Evolutionary conservation across 768 basidiomycete genomes (phyloP).

Genomic region (Naganishia randhawae): DNA sequence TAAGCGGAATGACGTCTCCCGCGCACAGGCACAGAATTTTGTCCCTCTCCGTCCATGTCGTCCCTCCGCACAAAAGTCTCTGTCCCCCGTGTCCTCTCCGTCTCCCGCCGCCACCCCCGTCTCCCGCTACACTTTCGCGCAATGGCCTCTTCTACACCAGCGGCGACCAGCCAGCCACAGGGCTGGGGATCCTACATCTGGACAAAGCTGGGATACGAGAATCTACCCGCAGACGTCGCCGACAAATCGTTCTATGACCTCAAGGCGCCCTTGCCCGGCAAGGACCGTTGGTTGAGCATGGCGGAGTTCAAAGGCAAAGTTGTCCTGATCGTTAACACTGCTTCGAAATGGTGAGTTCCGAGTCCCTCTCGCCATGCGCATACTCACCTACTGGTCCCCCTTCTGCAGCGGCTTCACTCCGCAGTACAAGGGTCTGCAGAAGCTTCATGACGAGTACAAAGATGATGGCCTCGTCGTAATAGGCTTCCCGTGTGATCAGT

Average conservation of each 20-base stretch:
- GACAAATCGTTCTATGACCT: conserved; percentile 47
- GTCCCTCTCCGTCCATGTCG: too few relatives aligned
- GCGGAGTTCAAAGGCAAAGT: conserved; percentile 49
- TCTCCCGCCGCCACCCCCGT: not conserved
- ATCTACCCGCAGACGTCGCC: conserved; percentile 33
- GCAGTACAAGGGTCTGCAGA: conserved; percentile 65
- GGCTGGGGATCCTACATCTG: conserved; percentile 28
- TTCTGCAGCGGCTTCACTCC: conserved; percentile 48
- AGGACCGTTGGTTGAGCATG: conserved; percentile 40
- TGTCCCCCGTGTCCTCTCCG: not conserved
- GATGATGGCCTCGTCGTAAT: conserved; percentile 70
- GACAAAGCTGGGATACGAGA: conserved; percentile 42
- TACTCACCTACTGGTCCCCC: not conserved
- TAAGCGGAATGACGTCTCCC: too few relatives aligned
- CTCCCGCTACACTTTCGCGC: not conserved
- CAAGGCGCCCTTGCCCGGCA: conserved; percentile 42
- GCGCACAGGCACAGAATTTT: too few relatives aligned
- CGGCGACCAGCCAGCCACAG: not conserved
- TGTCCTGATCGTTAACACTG: conserved; percentile 51
- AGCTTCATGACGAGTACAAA: conserved; percentile 74
- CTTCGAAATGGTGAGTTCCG: conserved; percentile 49
- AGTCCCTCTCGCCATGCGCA: not conserved
- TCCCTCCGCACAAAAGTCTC: not conserved
- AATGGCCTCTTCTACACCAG: conserved; percentile 11
- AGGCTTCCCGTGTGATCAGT: conserved; percentile 93